A percentile compares a stretch with the other conserved stretches of the same genome.
Evolutionary conservation across 257 asterid genomes (phyloP).

Genomic region (Solanum megistacrolobum): DNA sequence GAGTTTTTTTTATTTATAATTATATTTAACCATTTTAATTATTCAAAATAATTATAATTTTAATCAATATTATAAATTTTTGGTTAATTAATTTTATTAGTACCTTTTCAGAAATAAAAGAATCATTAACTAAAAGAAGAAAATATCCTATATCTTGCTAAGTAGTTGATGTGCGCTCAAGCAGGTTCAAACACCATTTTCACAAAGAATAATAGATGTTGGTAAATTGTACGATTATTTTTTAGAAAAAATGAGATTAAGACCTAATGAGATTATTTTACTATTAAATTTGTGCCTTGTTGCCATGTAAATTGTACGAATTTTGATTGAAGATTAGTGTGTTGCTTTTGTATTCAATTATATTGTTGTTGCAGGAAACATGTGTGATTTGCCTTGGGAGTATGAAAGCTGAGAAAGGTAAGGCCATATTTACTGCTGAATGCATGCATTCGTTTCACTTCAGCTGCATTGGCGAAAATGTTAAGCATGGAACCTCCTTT

Average conservation of each 20-base stretch:
- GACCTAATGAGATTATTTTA: neutral
- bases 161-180: neutral
- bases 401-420: conserved; percentile 8
- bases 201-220: neutral
- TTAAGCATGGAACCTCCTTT: conserved; percentile 14
- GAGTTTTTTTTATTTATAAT: neutral
- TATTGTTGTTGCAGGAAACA: conserved; percentile 3
- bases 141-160: neutral
- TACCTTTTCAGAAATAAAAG: neutral
- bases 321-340: neutral
- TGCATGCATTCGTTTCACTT: conserved; percentile 23
- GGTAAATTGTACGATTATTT: neutral
- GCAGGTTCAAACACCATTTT: neutral
- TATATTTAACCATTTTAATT: neutral
- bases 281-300: neutral
- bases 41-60: neutral
- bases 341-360: neutral
- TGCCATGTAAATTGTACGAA: neutral
- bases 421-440: conserved; percentile 28
- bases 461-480: conserved; percentile 16
- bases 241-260: neutral
- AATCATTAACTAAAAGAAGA: neutral
- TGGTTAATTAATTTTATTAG: neutral
- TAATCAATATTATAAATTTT: neutral
- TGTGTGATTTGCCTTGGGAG: conserved; percentile 23